Conservation (phyloP, 2,329 filamentous ascomycete genomes). For the Colletotrichum spinosum region DNA sequence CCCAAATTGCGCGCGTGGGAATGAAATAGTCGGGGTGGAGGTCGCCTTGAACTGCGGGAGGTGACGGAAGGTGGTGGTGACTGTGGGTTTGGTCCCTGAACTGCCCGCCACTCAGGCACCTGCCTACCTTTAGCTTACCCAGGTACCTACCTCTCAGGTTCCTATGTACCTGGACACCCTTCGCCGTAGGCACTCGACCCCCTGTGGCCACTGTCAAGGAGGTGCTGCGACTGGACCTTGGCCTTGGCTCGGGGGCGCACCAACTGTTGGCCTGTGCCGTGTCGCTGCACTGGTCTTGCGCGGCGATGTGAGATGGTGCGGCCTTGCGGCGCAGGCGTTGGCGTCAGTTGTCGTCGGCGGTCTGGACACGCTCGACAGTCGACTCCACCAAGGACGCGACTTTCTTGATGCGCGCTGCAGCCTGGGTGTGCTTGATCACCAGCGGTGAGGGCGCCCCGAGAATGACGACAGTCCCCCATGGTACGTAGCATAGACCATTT, state of each 20-base stretch:
- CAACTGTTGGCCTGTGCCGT: conserved; percentile 16
- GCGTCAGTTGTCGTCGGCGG: not conserved
- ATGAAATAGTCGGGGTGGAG: conserved; percentile 26
- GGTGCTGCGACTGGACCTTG: not conserved
- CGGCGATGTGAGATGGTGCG: conserved; percentile 9
- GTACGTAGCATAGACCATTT: not conserved
- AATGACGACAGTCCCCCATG: conserved; percentile 27
- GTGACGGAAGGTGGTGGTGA: conserved; percentile 9
- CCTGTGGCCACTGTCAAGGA: too few species aligned
- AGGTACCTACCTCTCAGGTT: too few species aligned
- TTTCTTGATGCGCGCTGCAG: conserved; percentile 8
- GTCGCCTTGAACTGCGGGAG: conserved; percentile 13
- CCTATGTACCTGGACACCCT: too few species aligned
- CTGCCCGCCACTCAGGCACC: too few species aligned
- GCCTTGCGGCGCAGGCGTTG: conserved; percentile 18
- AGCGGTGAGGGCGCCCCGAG: conserved; percentile 26
- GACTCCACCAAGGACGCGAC: not conserved
- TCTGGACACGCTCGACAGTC: conserved; percentile 9
- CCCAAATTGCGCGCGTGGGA: conserved; percentile 31
- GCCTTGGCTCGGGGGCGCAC: conserved; percentile 7
- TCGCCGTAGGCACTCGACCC: too few species aligned
- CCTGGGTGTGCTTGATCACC: conserved; percentile 26
- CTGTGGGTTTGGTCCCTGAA: conserved; percentile 5
- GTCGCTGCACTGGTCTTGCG: not conserved
- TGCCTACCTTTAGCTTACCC: too few species aligned